Evolutionary conservation across 495 filamentous ascomycete genomes (phyloP), one percentile per base, ranked within the genome.

Genomic region (Podospora comata): DNA sequence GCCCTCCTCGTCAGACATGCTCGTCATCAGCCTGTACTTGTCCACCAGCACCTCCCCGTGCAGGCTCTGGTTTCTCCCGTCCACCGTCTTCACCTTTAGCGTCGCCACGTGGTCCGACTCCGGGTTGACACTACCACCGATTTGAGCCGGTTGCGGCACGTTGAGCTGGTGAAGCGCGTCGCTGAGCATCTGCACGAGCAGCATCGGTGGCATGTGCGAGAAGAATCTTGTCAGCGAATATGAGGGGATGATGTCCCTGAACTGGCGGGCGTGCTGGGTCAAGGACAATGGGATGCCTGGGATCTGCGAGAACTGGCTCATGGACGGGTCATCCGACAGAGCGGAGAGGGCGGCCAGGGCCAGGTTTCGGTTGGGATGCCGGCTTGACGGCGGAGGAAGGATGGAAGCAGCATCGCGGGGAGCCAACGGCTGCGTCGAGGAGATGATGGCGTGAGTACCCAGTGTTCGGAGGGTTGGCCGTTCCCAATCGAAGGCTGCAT

Each of bases 151-250:
- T 4, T 90, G 88, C 4, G 92, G 91, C 3, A 97, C 87, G 62
- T 91, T 92, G 16, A 97, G 85, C 60, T 89, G 85, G 76, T 96
- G 92, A 18, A 97, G 83, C 2, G 93, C 90, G 72, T 94, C 91
- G 68, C 85, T 79, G 39, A 99, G 83, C 70, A 92, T 86, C 48
- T 92, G 89, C 1, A 97, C 86, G 2, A 99, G 87, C 54, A 92
- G 84, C 62, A 86, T 79, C n/a, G 92, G 80, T 13, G 92, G 85
- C 78, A 94, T 89, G 30, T 89, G 85, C 15, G 94, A 97, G 78
- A 92, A 92, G 84, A 99, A 98, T 59, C 93, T 90, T 23, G 94
- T 94, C 68, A 98, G 87, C 1, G 90, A 86, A 76, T 94, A 89
- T 19, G 86, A 84, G 13, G 91, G 94, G 28, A 83, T 77, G 70